Evolutionary conservation across 495 filamentous ascomycete genomes (phyloP).

Genomic region (Rhypophila decipiens): DNA sequence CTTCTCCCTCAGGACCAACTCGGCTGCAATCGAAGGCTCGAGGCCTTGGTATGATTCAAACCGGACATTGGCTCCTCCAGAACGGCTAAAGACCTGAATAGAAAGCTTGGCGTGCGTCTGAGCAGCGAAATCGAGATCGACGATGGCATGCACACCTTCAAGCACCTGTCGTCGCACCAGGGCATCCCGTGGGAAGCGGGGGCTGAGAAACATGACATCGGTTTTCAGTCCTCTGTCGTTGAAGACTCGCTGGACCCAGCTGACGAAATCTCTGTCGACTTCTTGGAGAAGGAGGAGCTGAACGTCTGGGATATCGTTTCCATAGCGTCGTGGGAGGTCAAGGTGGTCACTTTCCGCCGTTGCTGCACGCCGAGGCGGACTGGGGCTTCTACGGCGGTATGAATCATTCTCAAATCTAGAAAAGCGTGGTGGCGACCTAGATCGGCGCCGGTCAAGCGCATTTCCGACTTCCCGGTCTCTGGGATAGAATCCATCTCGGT

Average conservation of each 20-base stretch:
- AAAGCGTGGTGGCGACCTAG: slow-evolving; percentile 44
- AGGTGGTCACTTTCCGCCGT: slow-evolving; percentile 56
- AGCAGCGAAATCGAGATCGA: slow-evolving; percentile 60
- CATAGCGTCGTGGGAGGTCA: slow-evolving; percentile 65
- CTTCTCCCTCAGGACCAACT: slow-evolving; percentile 74
- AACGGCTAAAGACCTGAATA: slow-evolving; percentile 80
- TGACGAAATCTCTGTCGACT: slow-evolving; percentile 72
- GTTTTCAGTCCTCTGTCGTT: slow-evolving; percentile 60
- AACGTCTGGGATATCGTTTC: slow-evolving; percentile 80
- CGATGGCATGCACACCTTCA: slow-evolving; percentile 83
- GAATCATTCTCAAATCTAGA: slow-evolving; percentile 42
- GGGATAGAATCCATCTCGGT: slow-evolving; percentile 30
- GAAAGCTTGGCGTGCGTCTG: slow-evolving; percentile 66
- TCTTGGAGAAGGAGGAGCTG: slow-evolving; percentile 79
- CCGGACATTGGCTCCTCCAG: slow-evolving; percentile 57
- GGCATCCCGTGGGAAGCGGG: slow-evolving; percentile 68
- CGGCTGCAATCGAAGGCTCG: slow-evolving; percentile 67
- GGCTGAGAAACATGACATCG: slow-evolving; percentile 68
- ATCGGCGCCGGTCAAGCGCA: slow-evolving; percentile 45
- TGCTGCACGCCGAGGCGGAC: slow-evolving; percentile 48
- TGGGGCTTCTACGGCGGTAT: slow-evolving; percentile 59
- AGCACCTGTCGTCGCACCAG: slow-evolving; percentile 78
- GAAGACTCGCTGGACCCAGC: slow-evolving; percentile 74
- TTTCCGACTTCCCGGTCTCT: slow-evolving; percentile 34
- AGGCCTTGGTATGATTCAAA: slow-evolving; percentile 82